Conservation (phyloP, 352 stramenopile genomes). For the Peronospora tabacina region DNA sequence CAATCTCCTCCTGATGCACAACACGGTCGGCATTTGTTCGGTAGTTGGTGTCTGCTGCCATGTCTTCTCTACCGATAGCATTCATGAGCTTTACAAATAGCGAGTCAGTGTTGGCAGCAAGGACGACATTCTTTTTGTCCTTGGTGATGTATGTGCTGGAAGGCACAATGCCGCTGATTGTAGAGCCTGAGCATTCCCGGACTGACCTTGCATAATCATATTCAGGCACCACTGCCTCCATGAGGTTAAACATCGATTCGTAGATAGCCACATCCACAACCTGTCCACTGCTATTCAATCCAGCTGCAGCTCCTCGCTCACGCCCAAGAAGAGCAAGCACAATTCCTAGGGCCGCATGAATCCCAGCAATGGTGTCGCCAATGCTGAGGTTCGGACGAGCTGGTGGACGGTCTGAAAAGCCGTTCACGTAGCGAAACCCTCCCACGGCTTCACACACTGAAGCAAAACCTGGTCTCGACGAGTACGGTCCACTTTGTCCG, state of each 20-base stretch:
- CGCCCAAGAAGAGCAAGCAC: constrained; percentile 73
- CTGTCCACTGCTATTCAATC: constrained; percentile 37
- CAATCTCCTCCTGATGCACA: constrained; percentile 49
- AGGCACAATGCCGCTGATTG: constrained; percentile 82
- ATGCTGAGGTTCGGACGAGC: constrained; percentile 79
- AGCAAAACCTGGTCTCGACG: constrained; percentile 65
- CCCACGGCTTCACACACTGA: constrained; percentile 85
- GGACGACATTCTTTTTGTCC: constrained; percentile 80
- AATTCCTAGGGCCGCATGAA: constrained; percentile 75
- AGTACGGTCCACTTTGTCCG: constrained; percentile 79
- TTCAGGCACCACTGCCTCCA: constrained; percentile 79
- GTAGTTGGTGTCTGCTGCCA: constrained; percentile 50
- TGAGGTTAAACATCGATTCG: constrained; percentile 83
- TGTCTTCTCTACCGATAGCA: constrained; percentile 49
- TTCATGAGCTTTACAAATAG: constrained; percentile 78
- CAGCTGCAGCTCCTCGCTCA: constrained; percentile 32
- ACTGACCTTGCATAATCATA: constrained; percentile 76
- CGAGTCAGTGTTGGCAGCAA: constrained; percentile 80
- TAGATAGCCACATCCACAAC: constrained; percentile 85
- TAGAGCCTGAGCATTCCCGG: constrained; percentile 79
- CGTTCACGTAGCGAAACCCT: constrained; percentile 83
- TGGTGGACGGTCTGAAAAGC: constrained; percentile 67
- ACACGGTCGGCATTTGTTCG: constrained; percentile 66
- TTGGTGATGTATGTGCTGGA: constrained; percentile 81
- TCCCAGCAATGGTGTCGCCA: constrained; percentile 77